These are phyloP conservation scores for Phalaenopsis hybrid DNA, from an alignment of 116 monocot genomes.

Conservation along the genomic window DNA sequence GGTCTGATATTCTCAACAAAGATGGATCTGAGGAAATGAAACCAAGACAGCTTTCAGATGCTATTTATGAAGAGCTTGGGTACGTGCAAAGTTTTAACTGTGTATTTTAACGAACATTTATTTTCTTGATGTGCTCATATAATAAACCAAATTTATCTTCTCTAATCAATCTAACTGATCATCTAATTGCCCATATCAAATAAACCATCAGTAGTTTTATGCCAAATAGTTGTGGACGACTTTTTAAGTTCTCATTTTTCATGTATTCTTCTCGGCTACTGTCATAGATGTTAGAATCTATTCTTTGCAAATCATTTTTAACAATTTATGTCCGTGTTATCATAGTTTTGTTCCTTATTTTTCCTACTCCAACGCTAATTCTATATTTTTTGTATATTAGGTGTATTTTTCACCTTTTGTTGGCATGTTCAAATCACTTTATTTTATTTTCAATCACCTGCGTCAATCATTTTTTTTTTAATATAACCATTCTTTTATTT, in stretches of 20 bases:
- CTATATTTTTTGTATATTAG: too few species aligned
- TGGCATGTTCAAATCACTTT: neutral
- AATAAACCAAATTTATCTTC: too few species aligned
- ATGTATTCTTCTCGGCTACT: too few species aligned
- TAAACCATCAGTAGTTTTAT: neutral
- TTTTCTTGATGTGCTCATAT: neutral
- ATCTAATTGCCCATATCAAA: neutral
- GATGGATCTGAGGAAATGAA: conserved; percentile 73
- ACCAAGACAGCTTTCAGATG: conserved; percentile 83
- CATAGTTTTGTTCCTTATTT: too few species aligned
- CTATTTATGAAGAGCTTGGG: conserved; percentile 87
- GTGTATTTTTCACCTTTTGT: too few species aligned
- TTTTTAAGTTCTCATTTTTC: too few species aligned
- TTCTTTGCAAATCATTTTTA: too few species aligned
- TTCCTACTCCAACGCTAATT: too few species aligned
- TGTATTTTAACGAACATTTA: neutral
- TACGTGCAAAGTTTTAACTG: conserved; percentile 14
- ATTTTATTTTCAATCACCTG: neutral
- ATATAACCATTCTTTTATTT: too few species aligned
- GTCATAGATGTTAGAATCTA: neutral
- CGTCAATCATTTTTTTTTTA: neutral
- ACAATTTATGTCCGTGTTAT: too few species aligned
- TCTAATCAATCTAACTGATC: neutral
- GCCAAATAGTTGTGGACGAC: neutral
- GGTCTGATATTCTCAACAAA: conserved; percentile 55